Evolutionary conservation across 1,284 basidiomycete genomes (phyloP), one percentile per base, ranked within the genome.

Genomic region (Xerocomus nothofagi): DNA sequence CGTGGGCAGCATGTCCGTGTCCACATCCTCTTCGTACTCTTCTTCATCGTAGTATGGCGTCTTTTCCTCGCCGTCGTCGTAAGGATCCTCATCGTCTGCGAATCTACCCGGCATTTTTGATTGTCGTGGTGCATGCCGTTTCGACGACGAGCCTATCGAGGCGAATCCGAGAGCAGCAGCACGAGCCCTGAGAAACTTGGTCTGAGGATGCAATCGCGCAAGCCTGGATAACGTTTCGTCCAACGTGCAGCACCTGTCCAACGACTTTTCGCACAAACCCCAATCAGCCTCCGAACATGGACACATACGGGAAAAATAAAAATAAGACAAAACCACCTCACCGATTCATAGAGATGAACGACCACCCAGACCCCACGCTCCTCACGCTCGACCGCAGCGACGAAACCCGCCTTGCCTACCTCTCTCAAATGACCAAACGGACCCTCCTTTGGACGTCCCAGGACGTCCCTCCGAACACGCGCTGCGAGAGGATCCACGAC

Each of bases 1-100:
- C 2, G 91, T 93, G 0, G 91, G 91, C 8, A 93, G 75, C 72
- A 93, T 81, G 59, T 92, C 91, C 2, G 82, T 77, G 58, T 92
- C 89, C 26, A 89, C 84, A 12, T 72, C 71, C n/a, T 70, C 70
- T 33, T 70, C 65, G 15, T 67, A 65, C 17, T 63, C 71, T 4
- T 67, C 71, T 2, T 70, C 74, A 17, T 76, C 70, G 12, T 65
- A 55, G 50, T 67, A 70, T 3, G 51, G 57, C n/a, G 50, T 32
- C 29, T 49, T 51, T 32, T 54, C 56, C 8, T 57, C 63, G 12
- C 54, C 64, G 11, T 68, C 64, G 9, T 61, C 71, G 49, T 76
- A 76, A 9, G 73, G 74, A 49, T 81, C 77, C 27, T 80, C 75
- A 4, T 77, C 74, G 12, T 73, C 70, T 39, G 41, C 10, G 42